A percentile compares a stretch with the other conserved stretches of the same genome.
These are phyloP conservation scores for Pyracantha coccinea DNA, from an alignment of 331 rosid genomes.

Conservation along the genomic window DNA sequence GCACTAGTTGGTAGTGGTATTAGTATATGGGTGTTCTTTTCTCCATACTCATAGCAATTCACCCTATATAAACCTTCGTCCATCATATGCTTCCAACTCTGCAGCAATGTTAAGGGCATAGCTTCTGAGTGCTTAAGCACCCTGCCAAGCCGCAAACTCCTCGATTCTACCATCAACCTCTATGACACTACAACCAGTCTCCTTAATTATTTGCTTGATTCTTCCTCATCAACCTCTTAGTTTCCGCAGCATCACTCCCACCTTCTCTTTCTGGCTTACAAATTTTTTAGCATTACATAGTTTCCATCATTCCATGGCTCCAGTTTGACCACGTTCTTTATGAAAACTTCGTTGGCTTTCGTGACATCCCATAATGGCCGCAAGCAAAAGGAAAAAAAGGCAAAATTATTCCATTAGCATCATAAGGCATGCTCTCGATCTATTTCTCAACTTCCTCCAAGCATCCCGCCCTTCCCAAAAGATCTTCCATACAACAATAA, in stretches of 20 bases:
- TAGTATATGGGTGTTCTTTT: not conserved
- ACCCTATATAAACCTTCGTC: constrained; percentile 9
- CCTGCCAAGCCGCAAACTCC: constrained; percentile 49
- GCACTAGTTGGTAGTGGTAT: not conserved
- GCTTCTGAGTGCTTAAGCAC: constrained; percentile 21
- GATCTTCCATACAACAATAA: constrained; percentile 68
- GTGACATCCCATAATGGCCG: constrained; percentile 29
- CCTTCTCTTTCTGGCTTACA: constrained; percentile 44
- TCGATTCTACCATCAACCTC: constrained; percentile 43
- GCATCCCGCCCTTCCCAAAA: constrained; percentile 62
- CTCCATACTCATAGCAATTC: not conserved
- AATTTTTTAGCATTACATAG: constrained; percentile 49
- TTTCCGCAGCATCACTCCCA: constrained; percentile 53
- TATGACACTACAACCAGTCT: constrained; percentile 48
- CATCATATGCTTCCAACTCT: constrained; percentile 47
- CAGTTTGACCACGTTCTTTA: constrained; percentile 28
- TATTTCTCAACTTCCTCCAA: constrained; percentile 62
- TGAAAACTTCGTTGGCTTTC: constrained; percentile 39
- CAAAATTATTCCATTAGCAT: constrained; percentile 48
- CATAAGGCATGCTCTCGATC: constrained; percentile 51
- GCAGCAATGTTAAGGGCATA: constrained; percentile 35
- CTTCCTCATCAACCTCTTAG: constrained; percentile 41
- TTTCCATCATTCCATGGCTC: constrained; percentile 39
- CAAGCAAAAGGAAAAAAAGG: constrained; percentile 65
- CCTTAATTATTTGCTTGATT: constrained; percentile 36